Base-by-base conservation (phyloP, 2,329 filamentous ascomycete genomes). In the Colletotrichum euphorbiae region DNA sequence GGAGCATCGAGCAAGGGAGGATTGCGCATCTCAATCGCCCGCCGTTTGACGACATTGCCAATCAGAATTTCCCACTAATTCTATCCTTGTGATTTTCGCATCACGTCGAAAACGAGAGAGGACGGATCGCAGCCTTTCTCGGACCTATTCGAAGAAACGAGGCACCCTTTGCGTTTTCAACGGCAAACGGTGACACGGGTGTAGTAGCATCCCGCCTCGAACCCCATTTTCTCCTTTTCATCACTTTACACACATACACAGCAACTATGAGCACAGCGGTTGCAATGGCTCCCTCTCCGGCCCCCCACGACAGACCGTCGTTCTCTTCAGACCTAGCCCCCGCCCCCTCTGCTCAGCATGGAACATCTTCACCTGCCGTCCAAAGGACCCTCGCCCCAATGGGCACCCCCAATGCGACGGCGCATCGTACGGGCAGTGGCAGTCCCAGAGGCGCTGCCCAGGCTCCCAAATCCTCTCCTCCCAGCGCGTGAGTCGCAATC, bases 211-310 rank as follows among this genome's bases (percentile, higher is more conserved):
- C 38, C 65, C 52, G 45, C 60, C 61, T 58, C 65, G 50, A 24
- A 43, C 61, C 5, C 4, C 48, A 15, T 59, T 11, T 33, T 28
- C 38, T 28, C 31, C 24, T 42, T 15, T 24, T 43, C 12, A 40
- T 33, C 28, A 62, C 52, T 48, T 62, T 42, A 19, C 50, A 40
- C 17, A 46, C 40, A n/a, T 3, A 52, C 42, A 60, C 36, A 65
- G 70, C 66, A 67, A 89, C 74, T 77, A 91, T 91, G 89, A 90
- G 88, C 82, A 84, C 89, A 77, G 88, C 87, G 79, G 86, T 90
- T 77, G 87, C 88, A 75, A 90, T 90, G 89, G 88, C 87, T 76
- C 88, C 88, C 72, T 90, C 89, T 77, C 89, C 88, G 75, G 88
- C 88, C 80, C 88, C 88, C 72, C 88, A 90, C 78, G 88, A 90